phyloP scores from a whole-genome alignment of 2,329 filamentous ascomycete genomes.

The Alternaria arbusti region DNA sequence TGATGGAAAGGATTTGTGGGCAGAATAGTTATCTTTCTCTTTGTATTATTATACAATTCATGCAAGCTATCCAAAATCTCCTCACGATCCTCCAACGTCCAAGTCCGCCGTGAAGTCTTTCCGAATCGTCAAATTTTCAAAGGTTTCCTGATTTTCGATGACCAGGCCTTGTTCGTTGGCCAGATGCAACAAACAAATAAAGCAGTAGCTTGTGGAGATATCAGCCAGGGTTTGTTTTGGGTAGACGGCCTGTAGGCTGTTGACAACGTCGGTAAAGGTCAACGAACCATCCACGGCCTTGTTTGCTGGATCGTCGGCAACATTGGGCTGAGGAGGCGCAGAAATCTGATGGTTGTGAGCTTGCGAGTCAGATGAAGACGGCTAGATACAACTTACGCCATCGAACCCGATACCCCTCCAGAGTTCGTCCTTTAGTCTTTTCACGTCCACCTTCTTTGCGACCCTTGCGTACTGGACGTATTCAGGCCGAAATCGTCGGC shows the following conservation, averaged over 20 bases:
- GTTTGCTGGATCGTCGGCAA: constrained; percentile 36
- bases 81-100: constrained; percentile 26
- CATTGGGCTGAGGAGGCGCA: constrained; percentile 20
- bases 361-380: background rate
- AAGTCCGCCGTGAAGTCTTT: constrained; percentile 55
- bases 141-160: constrained; percentile 68
- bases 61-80: background rate
- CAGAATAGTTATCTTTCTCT: background rate
- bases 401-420: constrained; percentile 67
- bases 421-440: constrained; percentile 69
- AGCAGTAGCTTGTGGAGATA: constrained; percentile 91
- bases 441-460: constrained; percentile 71
- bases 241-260: constrained; percentile 84
- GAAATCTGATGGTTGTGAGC: constrained; percentile 28
- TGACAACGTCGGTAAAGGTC: constrained; percentile 92
- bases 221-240: constrained; percentile 85
- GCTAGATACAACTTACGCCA: constrained; percentile 36
- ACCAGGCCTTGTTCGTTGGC: constrained; percentile 91
- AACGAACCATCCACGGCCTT: constrained; percentile 62
- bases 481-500: constrained; percentile 65
- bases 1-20: background rate
- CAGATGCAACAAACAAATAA: constrained; percentile 89
- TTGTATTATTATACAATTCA: background rate
- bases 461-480: constrained; percentile 71
- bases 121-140: constrained; percentile 57